Evolutionary conservation across 225 moss, liverwort and hornwort genomes (phyloP).

Genomic region (Pseudoscleropodium purum): DNA sequence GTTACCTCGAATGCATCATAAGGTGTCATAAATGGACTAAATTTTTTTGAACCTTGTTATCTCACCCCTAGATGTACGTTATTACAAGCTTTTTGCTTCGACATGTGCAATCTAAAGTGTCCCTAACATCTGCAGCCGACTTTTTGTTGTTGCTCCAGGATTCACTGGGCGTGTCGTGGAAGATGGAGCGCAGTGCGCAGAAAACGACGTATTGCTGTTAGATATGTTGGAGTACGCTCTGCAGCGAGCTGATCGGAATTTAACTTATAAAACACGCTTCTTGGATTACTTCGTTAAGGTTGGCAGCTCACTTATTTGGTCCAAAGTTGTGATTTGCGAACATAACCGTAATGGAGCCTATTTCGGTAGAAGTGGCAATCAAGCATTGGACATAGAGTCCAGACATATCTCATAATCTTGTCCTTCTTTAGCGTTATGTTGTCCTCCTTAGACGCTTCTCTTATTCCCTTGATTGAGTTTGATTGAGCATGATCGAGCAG

Average conservation of each 20-base stretch:
- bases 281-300: constrained; percentile 22
- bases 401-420: background rate
- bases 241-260: constrained; percentile 50
- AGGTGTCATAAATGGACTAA: background rate
- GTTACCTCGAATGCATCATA: background rate
- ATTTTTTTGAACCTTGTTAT: background rate
- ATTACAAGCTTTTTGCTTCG: background rate
- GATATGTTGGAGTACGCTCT: constrained; percentile 52
- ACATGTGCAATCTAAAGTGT: background rate
- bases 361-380: background rate
- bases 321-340: background rate
- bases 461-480: background rate
- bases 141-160: constrained; percentile 11
- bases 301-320: background rate
- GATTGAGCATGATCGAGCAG: background rate
- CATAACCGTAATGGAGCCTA: background rate
- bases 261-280: constrained; percentile 25
- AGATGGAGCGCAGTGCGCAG: constrained; percentile 11
- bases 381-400: background rate
- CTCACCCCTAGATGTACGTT: background rate
- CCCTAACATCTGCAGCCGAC: background rate
- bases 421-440: background rate
- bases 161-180: constrained; percentile 36
- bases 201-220: constrained; percentile 28
- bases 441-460: background rate